These are phyloP conservation scores for Suillus plorans DNA, from an alignment of 768 basidiomycete species.

Conservation along the genomic window DNA sequence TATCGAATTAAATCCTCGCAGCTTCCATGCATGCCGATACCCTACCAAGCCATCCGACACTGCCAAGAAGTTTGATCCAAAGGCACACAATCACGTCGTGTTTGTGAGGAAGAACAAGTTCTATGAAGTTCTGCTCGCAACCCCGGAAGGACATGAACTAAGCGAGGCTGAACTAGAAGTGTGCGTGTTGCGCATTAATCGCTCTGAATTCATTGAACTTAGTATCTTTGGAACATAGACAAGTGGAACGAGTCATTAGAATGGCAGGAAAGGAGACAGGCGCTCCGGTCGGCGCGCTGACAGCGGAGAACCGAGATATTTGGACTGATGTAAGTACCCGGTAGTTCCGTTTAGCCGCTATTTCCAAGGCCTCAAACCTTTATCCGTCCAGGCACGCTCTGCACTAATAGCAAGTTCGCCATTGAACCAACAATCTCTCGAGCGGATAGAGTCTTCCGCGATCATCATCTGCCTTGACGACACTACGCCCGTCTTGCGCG, in stretches of 20 bases:
- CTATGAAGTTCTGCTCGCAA: slow-evolving; percentile 74
- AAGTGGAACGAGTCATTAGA: slow-evolving; percentile 68
- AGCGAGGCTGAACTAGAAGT: slow-evolving; percentile 81
- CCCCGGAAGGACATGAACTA: slow-evolving; percentile 64
- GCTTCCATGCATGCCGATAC: slow-evolving; percentile 92
- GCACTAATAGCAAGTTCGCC: slow-evolving; percentile 65
- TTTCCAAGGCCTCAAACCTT: not conserved
- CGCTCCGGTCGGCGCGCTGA: slow-evolving; percentile 76
- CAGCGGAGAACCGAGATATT: slow-evolving; percentile 83
- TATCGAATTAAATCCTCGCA: slow-evolving; percentile 23
- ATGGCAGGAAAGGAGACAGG: slow-evolving; percentile 49
- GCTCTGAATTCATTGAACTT: slow-evolving; percentile 4
- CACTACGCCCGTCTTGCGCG: slow-evolving; percentile 73
- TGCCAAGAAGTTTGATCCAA: slow-evolving; percentile 75
- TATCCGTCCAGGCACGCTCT: slow-evolving; percentile 45
- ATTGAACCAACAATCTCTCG: slow-evolving; percentile 63
- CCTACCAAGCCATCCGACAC: slow-evolving; percentile 83
- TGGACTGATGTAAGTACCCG: slow-evolving; percentile 83
- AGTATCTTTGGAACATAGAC: slow-evolving; percentile 34
- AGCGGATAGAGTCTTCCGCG: slow-evolving; percentile 87
- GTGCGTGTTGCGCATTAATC: slow-evolving; percentile 31
- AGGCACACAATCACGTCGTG: slow-evolving; percentile 80
- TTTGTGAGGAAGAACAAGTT: slow-evolving; percentile 92
- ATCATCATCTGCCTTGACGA: slow-evolving; percentile 87
- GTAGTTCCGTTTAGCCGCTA: not conserved